Evolutionary conservation across 2,329 filamentous ascomycete species (phyloP), one percentile per base, ranked within the genome.

Genomic region (Fusarium sp.): DNA sequence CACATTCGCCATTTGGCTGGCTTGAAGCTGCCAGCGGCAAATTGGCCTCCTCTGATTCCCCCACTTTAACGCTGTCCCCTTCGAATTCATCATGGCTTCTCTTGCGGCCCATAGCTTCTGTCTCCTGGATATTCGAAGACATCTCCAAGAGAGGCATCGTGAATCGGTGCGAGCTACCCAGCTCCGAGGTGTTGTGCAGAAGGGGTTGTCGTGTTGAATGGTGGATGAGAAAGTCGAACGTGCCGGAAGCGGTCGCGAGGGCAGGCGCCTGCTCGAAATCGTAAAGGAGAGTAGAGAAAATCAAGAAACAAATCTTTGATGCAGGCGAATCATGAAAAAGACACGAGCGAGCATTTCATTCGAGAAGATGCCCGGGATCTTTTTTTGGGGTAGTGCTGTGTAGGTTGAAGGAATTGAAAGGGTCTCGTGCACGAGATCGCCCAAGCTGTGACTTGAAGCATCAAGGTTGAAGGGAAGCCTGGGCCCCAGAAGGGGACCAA

Each of bases 131-230:
- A 65, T 88, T 87, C 12, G 81, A 77, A 16, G 85, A 84, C 74
- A 86, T 79, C 56, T 82, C 79, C 46, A 82, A 77, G 28, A 88
- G 78, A 74, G 86, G 82, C 86, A 87, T 88, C 66, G 60, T 51
- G 55, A 61, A 40, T 30, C 60, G 18, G 57, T 39, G 16, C 2
- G 65, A 59, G 66, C 51, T 51, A 37, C n/a, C 23, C 30, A 48
- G 53, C 60, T 65, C 46, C 10, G 58, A 28, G 46, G 28, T 15
- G 37, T 10, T 50, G 61, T 43, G 23, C 30, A 18, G 44, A 51
- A 46, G 41, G 34, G 18, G 30, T 36, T 16, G 40, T 34, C 18
- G 18, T 59, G 28, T 36, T 51, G 16, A 34, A 36, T 11, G 31
- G 16, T 27, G 31, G 30, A 43, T 23, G 23, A 23, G 23, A 23